Evolutionary conservation across 352 stramenopile genomes (phyloP).

Genomic region (Phytophthora sansomeana): DNA sequence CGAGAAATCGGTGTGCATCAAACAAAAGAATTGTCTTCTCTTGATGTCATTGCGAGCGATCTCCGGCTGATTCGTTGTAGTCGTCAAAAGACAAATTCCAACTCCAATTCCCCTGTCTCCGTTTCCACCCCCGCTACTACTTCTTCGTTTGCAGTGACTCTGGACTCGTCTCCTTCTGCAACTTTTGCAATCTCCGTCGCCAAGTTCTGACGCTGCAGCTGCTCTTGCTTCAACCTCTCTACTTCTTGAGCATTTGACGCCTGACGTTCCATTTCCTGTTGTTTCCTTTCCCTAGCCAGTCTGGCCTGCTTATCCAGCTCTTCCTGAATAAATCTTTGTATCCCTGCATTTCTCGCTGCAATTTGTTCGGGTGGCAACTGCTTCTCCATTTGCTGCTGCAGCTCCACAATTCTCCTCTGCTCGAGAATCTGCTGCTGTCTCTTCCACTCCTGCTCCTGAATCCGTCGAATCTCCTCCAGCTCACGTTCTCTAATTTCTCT

Average conservation of each 20-base stretch:
- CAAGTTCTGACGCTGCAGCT: background rate
- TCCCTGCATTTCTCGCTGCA: constrained; percentile 24
- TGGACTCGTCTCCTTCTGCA: background rate
- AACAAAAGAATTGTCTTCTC: too few relatives aligned
- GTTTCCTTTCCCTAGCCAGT: constrained; percentile 20
- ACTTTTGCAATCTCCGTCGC: background rate
- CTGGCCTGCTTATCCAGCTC: constrained; percentile 32
- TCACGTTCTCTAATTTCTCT: constrained; percentile 1
- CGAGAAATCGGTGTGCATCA: too few relatives aligned
- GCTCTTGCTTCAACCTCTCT: constrained; percentile 5
- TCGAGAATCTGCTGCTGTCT: constrained; percentile 1
- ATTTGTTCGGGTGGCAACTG: constrained; percentile 17
- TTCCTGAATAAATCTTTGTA: constrained; percentile 35
- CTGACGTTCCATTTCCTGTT: constrained; percentile 7
- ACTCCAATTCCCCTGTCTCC: constrained; percentile 7
- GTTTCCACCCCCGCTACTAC: background rate
- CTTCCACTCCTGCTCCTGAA: background rate
- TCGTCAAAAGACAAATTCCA: constrained; percentile 16
- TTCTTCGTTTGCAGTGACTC: background rate
- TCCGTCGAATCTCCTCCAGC: background rate
- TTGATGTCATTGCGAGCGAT: background rate
- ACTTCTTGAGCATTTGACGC: background rate
- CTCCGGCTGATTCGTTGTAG: background rate
- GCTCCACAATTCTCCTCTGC: background rate
- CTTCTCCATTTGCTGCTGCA: constrained; percentile 1